A percentile compares a stretch with the other conserved stretches of the same genome.
phyloP scores from a whole-genome alignment of 805 yeast species.

The Suhomyces vadensis region DNA sequence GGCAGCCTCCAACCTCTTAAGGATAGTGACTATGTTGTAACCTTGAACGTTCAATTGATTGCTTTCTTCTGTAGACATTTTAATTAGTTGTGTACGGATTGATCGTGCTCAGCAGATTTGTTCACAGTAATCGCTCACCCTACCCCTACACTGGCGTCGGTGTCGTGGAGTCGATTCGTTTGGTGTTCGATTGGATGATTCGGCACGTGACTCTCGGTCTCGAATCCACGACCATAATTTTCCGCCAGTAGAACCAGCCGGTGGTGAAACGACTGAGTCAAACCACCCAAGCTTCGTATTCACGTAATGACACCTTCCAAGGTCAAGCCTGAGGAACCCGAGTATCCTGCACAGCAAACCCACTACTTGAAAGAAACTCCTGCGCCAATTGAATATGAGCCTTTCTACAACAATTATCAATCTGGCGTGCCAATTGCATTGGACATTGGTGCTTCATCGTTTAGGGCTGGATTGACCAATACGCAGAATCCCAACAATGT shows the following conservation, averaged over 20 bases:
- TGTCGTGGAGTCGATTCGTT: no score
- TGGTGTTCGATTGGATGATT: neutral
- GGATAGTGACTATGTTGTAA: slow-evolving; percentile 79
- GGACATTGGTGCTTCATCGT: slow-evolving; percentile 73
- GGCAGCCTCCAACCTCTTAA: slow-evolving; percentile 80
- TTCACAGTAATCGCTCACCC: no score
- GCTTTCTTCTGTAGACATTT: slow-evolving; percentile 40
- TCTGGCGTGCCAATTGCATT: slow-evolving; percentile 75
- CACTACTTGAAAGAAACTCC: slow-evolving; percentile 44
- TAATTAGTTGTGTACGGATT: neutral
- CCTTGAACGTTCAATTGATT: slow-evolving; percentile 64
- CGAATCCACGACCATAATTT: neutral
- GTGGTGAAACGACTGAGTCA: no score
- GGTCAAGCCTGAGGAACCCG: slow-evolving; percentile 15
- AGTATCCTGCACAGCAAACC: slow-evolving; percentile 43
- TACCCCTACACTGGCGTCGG: no score
- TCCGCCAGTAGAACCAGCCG: no score
- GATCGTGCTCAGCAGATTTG: no score
- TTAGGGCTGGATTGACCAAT: slow-evolving; percentile 61
- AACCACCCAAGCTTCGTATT: no score
- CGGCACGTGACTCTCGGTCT: neutral
- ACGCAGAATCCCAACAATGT: slow-evolving; percentile 51
- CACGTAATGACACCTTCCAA: slow-evolving; percentile 13
- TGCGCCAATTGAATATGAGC: slow-evolving; percentile 43
- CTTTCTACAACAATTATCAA: slow-evolving; percentile 49